Conservation (phyloP, 257 asterid species). For the Pogostemon cablin region DNA sequence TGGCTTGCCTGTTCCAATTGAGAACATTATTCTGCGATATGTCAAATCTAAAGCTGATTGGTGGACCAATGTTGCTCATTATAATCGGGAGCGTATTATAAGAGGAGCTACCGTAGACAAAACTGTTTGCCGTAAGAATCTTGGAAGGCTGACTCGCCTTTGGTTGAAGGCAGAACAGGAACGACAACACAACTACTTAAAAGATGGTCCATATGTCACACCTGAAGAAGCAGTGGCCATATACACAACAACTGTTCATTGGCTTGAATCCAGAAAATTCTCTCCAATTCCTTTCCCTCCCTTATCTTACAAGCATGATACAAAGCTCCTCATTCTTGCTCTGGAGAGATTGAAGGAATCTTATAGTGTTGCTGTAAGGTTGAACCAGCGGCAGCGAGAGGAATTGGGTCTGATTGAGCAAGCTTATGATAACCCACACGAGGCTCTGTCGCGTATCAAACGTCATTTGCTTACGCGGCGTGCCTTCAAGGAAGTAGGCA, state of each 20-base stretch:
- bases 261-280: conserved; percentile 98
- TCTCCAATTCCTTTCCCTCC: conserved; percentile 99
- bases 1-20: conserved; percentile 97
- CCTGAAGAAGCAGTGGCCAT: conserved; percentile 99
- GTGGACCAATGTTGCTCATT: conserved; percentile 99
- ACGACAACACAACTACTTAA: conserved; percentile 94
- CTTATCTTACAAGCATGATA: conserved; percentile 95
- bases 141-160: conserved; percentile 98
- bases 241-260: conserved; percentile 97
- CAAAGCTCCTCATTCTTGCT: conserved; percentile 94
- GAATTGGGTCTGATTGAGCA: conserved; percentile 97
- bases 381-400: conserved; percentile 94
- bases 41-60: conserved; percentile 99
- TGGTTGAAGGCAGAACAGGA: conserved; percentile 99
- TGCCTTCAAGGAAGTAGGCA: conserved; percentile 98
- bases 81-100: conserved; percentile 95
- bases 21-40: conserved; percentile 98
- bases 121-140: conserved; percentile 99
- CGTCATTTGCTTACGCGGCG: conserved; percentile 99
- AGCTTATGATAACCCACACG: conserved; percentile 99
- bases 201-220: conserved; percentile 96
- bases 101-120: conserved; percentile 99
- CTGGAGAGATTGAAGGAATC: conserved; percentile 98
- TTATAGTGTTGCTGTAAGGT: conserved; percentile 95
- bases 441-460: conserved; percentile 93